Evolutionary conservation across 441 rosid species (phyloP).

Genomic region (Aleurites moluccanus): DNA sequence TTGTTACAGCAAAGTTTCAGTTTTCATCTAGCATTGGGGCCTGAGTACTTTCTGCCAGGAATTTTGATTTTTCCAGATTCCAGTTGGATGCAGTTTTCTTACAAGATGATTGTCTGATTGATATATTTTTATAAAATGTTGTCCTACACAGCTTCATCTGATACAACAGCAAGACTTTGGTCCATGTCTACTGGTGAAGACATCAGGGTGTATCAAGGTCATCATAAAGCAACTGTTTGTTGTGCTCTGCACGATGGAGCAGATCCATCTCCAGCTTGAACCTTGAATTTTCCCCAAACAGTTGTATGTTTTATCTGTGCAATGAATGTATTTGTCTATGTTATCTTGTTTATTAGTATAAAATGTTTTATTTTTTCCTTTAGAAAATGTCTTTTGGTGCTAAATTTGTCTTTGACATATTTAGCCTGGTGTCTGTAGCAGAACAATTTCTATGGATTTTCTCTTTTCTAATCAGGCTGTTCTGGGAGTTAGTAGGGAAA

Average conservation of each 20-base stretch:
- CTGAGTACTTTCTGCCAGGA: background rate
- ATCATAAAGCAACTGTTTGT: conserved; percentile 86
- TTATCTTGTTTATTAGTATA: background rate
- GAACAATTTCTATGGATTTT: too few relatives aligned
- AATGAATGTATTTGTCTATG: background rate
- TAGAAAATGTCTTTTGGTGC: background rate
- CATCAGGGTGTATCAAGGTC: conserved; percentile 77
- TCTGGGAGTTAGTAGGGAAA: background rate
- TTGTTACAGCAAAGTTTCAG: background rate
- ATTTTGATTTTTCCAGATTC: background rate
- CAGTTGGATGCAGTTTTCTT: background rate
- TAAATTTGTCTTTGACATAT: background rate
- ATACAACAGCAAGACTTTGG: conserved; percentile 87
- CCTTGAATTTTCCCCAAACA: background rate
- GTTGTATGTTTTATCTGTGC: background rate
- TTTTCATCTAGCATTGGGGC: background rate
- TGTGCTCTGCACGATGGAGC: conserved; percentile 93
- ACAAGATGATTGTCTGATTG: background rate
- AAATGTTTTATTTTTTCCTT: background rate
- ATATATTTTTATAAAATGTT: background rate
- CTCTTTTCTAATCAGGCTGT: background rate
- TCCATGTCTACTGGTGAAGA: conserved; percentile 63
- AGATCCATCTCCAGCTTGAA: conserved; percentile 48
- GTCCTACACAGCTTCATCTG: conserved; percentile 69
- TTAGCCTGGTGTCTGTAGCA: background rate